A percentile compares a stretch with the other conserved stretches of the same genome.
Evolutionary conservation across 2,329 filamentous ascomycete species (phyloP).

Genomic region (Xylaria sp.): DNA sequence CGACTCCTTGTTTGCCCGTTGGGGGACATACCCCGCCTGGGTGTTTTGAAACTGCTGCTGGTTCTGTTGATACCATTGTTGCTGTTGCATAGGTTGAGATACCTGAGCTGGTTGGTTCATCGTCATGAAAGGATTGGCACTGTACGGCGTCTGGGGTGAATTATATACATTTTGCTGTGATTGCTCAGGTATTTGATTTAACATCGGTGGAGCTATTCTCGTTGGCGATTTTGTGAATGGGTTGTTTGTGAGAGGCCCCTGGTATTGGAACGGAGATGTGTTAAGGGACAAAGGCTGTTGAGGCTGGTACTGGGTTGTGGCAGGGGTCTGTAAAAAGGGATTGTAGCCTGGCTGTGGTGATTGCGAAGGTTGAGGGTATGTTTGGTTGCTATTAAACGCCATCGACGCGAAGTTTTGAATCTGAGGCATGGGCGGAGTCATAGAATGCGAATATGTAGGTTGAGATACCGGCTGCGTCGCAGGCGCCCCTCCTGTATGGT

Average conservation of each 20-base stretch:
- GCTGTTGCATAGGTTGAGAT: conserved; percentile 42
- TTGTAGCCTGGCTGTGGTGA: conserved; percentile 60
- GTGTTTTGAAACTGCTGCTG: conserved; percentile 41
- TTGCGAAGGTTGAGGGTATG: conserved; percentile 56
- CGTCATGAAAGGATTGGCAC: conserved; percentile 52
- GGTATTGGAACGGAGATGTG: conserved; percentile 45
- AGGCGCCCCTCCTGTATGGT: conserved; percentile 75
- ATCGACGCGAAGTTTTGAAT: conserved; percentile 56
- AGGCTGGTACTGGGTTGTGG: conserved; percentile 34
- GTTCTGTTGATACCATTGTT: conserved; percentile 37
- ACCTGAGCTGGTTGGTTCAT: conserved; percentile 47
- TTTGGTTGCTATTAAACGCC: conserved; percentile 57
- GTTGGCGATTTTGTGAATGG: conserved; percentile 51
- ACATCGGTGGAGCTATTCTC: conserved; percentile 47
- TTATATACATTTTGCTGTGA: conserved; percentile 53
- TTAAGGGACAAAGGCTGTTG: conserved; percentile 49
- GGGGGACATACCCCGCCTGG: conserved; percentile 56
- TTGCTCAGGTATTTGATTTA: conserved; percentile 53
- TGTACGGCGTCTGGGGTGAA: conserved; percentile 45
- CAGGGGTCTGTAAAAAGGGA: conserved; percentile 59
- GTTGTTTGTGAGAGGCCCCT: conserved; percentile 46
- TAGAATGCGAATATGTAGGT: conserved; percentile 56
- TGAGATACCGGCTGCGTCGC: conserved; percentile 57
- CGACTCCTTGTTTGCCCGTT: conserved; percentile 74
- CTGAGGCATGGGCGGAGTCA: conserved; percentile 58